Evolutionary conservation across 163 green algal species (phyloP).

Genomic region (Volvox carteri): DNA sequence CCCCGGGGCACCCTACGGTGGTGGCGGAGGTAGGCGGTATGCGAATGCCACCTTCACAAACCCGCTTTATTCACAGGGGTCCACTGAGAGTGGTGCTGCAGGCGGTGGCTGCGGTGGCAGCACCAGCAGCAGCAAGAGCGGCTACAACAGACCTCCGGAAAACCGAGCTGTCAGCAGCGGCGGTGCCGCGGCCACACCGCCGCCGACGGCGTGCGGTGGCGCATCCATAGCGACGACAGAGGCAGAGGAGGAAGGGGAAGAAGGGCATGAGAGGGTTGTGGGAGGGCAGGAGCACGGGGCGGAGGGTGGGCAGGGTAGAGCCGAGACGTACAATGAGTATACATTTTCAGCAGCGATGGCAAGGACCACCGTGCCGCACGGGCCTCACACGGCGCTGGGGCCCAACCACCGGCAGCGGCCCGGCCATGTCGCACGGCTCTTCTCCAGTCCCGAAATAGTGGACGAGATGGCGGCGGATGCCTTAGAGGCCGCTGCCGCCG

Average conservation of each 20-base stretch:
- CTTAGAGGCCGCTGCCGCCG: too few species aligned
- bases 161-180: background rate
- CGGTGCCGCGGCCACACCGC: background rate
- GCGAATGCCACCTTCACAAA: slow-evolving; percentile 3
- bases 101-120: background rate
- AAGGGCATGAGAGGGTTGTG: background rate
- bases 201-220: background rate
- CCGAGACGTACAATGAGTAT: too few species aligned
- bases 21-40: too few species aligned
- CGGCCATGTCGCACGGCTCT: too few species aligned
- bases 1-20: too few species aligned
- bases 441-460: too few species aligned
- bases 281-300: background rate
- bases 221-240: background rate
- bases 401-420: too few species aligned
- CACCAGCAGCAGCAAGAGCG: background rate
- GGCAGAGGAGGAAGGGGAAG: background rate
- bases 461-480: too few species aligned
- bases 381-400: too few species aligned
- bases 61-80: slow-evolving; percentile 4
- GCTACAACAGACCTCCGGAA: too few species aligned
- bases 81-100: background rate
- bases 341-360: too few species aligned
- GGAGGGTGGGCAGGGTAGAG: background rate
- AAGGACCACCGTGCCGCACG: too few species aligned